Evolutionary conservation across 768 basidiomycete genomes (phyloP), one percentile per base, ranked within the genome.

Genomic region (Kwoniella mangroviensis): DNA sequence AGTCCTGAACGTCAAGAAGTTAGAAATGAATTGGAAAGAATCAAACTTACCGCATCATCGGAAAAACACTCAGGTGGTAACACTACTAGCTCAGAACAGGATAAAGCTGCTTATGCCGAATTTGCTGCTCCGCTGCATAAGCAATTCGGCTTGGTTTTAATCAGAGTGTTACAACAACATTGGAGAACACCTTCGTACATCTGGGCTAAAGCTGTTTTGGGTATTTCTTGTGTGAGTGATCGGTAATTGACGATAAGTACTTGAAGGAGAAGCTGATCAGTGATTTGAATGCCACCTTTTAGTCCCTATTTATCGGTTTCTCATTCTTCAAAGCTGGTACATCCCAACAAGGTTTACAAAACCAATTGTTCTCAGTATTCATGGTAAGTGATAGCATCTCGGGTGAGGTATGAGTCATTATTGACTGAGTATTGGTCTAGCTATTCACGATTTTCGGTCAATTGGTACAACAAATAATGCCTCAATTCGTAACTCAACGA

Each of bases 1-100:
- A 87, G 89, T 0, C 82, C 84, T 0, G 88, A 90, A 74, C 84
- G 90, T 40, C 84, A 86, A 0, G 68, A 58, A 6, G 88, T 90
- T 64, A 85, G 88, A 66, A 68, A 79, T 0, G 85, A 88, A 60
- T 88, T 90, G 13, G 85, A 86, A 7, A 55, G 73, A 1, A 83
- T 89, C 70, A 85, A 87, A 57, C 69, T 73, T 13, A 84, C 85
- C n/a, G 87, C 86, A 22, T 43, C 21, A 34, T 34, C 34, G 34
- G 82, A 86, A 2, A 67, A 54, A 19, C 45, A 49, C 45, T 15
- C 45, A 63, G 61, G 59, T 42, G 57, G 22, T 67, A 65, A 59
- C 45, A 40, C 9, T 21, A 24, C 84, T 11, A 84, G 34, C 9
- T 34, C 84, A 41, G 85, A 85, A 40, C 82, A 80, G 42, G 78